Conservation (phyloP, 2,329 filamentous ascomycete species). For the Hypoxylon sp. region DNA sequence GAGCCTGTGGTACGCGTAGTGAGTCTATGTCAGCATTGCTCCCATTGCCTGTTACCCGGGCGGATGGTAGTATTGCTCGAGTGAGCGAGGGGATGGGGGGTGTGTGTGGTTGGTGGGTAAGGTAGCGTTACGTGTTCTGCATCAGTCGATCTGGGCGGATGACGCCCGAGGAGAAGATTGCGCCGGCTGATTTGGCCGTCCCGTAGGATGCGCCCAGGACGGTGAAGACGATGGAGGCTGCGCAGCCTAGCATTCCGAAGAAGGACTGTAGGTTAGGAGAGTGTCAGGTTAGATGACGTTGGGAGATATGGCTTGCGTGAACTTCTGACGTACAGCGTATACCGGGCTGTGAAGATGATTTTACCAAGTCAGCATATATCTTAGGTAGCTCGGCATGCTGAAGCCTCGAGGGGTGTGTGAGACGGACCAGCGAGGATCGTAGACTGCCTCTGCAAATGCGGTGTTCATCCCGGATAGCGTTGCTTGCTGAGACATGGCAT, state of each 20-base stretch:
- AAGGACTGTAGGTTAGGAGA: conserved; percentile 65
- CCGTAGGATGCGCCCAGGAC: conserved; percentile 97
- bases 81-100: not conserved
- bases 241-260: conserved; percentile 87
- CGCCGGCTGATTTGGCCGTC: conserved; percentile 87
- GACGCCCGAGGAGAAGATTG: conserved; percentile 60
- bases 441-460: conserved; percentile 18
- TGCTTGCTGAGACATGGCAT: conserved; percentile 29
- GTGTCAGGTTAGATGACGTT: conserved; percentile 20
- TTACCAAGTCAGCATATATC: conserved; percentile 21
- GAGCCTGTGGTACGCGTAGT: conserved; percentile 44
- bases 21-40: conserved; percentile 22
- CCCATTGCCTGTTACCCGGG: not conserved
- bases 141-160: conserved; percentile 60
- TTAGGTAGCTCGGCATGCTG: not conserved
- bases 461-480: conserved; percentile 30
- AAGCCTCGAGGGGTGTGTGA: not conserved
- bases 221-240: conserved; percentile 92
- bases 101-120: too few species aligned
- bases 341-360: conserved; percentile 54
- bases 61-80: not conserved
- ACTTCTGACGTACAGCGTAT: conserved; percentile 58
- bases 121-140: conserved; percentile 55
- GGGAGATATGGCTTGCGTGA: not conserved
- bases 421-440: conserved; percentile 39